phyloP scores from a whole-genome alignment of 768 basidiomycete genomes.

The Cyclocybe aegerita region DNA sequence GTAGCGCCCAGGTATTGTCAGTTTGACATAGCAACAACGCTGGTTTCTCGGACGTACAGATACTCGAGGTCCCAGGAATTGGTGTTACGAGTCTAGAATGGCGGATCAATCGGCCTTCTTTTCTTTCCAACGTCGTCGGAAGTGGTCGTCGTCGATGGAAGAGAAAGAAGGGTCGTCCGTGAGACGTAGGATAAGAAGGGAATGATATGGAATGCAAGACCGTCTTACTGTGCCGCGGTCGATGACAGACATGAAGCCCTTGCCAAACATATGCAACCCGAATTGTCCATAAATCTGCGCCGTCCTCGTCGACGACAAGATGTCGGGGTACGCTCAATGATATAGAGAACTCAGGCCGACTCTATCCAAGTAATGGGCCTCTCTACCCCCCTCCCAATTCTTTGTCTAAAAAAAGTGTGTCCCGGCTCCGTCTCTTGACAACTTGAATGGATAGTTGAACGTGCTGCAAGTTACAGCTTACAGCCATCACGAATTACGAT shows the following conservation, averaged over 20 bases:
- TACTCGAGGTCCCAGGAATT: not conserved
- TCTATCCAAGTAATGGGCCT: not conserved
- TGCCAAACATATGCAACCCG: conserved; percentile 2
- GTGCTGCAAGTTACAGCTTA: too few relatives aligned
- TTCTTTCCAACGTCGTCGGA: too few relatives aligned
- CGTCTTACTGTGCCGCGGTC: not conserved
- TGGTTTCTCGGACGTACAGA: not conserved
- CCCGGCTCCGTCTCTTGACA: too few relatives aligned
- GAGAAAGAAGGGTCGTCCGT: too few relatives aligned
- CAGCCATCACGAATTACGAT: too few relatives aligned
- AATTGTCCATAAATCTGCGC: too few relatives aligned
- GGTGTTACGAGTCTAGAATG: not conserved
- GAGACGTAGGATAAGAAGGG: not conserved
- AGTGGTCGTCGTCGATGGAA: too few relatives aligned
- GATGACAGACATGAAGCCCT: not conserved
- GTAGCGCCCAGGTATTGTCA: not conserved
- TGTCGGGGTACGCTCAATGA: too few relatives aligned
- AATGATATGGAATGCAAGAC: not conserved
- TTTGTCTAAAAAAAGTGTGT: too few relatives aligned
- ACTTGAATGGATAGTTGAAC: too few relatives aligned
- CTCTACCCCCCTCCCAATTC: not conserved
- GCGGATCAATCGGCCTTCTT: too few relatives aligned
- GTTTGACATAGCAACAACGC: not conserved
- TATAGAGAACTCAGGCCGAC: not conserved
- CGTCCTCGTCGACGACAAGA: too few relatives aligned